These are phyloP conservation scores for Aotearoamyces nothofagi DNA, from an alignment of 2,329 filamentous ascomycete genomes.

Conservation along the genomic window DNA sequence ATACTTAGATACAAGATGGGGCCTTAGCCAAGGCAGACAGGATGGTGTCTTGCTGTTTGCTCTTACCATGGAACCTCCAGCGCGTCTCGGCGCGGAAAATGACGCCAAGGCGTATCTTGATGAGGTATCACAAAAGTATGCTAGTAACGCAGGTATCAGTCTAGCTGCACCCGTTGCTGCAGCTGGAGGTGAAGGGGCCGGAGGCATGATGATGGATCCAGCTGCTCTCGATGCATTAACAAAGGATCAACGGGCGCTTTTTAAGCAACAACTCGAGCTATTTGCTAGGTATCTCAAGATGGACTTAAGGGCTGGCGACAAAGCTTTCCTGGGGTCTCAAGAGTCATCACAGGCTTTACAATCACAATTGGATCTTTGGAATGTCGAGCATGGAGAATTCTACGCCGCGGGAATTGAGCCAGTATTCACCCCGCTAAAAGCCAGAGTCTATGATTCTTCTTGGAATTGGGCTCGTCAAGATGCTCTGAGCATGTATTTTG, in stretches of 20 bases:
- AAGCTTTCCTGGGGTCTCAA: constrained; percentile 72
- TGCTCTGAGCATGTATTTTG: constrained; percentile 95
- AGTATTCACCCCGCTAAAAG: constrained; percentile 84
- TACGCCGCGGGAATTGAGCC: constrained; percentile 92
- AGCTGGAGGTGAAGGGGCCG: constrained; percentile 53
- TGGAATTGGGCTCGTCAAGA: constrained; percentile 99
- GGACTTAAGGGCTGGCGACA: constrained; percentile 92
- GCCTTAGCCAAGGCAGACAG: constrained; percentile 71
- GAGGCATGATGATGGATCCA: constrained; percentile 98
- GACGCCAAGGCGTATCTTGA: constrained; percentile 92
- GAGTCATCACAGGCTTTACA: constrained; percentile 80
- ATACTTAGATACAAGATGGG: constrained; percentile 90
- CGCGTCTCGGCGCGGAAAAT: constrained; percentile 74
- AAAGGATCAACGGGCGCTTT: constrained; percentile 87
- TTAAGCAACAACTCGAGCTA: constrained; percentile 96
- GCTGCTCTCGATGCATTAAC: constrained; percentile 92
- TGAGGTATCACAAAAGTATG: constrained; percentile 79
- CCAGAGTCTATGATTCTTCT: constrained; percentile 90
- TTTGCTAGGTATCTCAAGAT: constrained; percentile 94
- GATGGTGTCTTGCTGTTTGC: constrained; percentile 80
- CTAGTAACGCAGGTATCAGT: constrained; percentile 66
- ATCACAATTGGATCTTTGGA: constrained; percentile 89
- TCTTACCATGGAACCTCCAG: constrained; percentile 81
- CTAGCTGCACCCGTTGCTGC: constrained; percentile 63
- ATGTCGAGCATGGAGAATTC: constrained; percentile 87